Base-by-base conservation (phyloP, 148 eudicot genomes). In the Spergularia marina region DNA sequence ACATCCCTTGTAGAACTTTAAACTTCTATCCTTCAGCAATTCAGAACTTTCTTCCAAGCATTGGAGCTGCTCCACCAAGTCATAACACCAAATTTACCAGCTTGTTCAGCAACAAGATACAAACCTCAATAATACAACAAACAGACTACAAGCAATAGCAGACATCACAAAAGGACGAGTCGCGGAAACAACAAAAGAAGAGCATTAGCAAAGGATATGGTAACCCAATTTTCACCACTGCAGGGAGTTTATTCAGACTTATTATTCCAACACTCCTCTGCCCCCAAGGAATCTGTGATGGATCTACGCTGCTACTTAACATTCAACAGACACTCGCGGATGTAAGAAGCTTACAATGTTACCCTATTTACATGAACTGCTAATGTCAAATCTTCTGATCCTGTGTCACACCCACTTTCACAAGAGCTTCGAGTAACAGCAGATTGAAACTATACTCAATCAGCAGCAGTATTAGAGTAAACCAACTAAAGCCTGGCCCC, bases 41-140 rank as follows among this genome's bases (percentile, higher is more conserved):
- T 92, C 97, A 67, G 92, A 86, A 78, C 77, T 83, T 76, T 92
- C 97, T 81, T 92, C 97, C 82, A 90, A 82, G 70, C 84, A 81
- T 44, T 90, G 92, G 75, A 92, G 83, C 97, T 92, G 85, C 34
- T 51, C 47, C 54, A 71, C 13, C 47, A 69, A 64, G 51, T 61
- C 69, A 66, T 40, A 59, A 72, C 58, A 20, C 8, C 36, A 30
- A 61, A 5, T 17, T 64, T 16, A 79, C 49, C 71, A 10, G 25
- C 25, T 44, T 39, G 52, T 53, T 23, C 52, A 54, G 20, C 55
- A 65, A 70, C 9, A 70, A 58, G 63, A 75, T 34, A 64, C 20
- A 65, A 67, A n/a, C 0, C 34, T 21, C 63, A 73, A 75, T 14
- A 25, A 44, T 30, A 16, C 44, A 34, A 55, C 59, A 52, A 65